phyloP scores from a whole-genome alignment of 2,329 filamentous ascomycete species.

The Aspergillus pseudonomiae region DNA sequence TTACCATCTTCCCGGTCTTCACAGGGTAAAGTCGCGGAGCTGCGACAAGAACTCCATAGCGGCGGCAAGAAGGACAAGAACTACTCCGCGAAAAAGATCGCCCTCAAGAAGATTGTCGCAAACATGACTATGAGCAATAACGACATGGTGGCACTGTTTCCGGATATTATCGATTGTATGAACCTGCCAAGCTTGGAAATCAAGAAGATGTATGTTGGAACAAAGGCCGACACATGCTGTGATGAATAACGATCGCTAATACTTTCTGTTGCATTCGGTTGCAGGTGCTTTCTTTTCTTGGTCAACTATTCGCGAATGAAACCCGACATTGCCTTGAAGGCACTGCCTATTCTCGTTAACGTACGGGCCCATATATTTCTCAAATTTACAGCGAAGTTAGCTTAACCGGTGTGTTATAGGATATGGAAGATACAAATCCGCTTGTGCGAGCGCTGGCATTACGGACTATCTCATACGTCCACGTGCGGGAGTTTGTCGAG shows the following conservation, averaged over 20 bases:
- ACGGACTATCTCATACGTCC: constrained; percentile 95
- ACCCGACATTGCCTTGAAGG: constrained; percentile 90
- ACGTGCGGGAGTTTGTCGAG: constrained; percentile 94
- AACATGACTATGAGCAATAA: constrained; percentile 99
- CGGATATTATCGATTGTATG: constrained; percentile 95
- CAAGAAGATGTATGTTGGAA: constrained; percentile 84
- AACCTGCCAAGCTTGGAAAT: constrained; percentile 91
- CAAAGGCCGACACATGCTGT: not conserved
- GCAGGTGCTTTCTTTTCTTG: constrained; percentile 93
- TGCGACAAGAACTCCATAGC: constrained; percentile 89
- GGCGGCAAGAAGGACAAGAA: constrained; percentile 99
- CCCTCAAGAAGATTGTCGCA: constrained; percentile 98
- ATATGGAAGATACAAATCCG: constrained; percentile 92
- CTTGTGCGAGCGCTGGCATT: constrained; percentile 89
- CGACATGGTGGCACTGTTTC: constrained; percentile 96
- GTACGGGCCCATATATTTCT: constrained; percentile 50
- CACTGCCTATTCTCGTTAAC: constrained; percentile 81
- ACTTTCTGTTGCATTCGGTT: not conserved
- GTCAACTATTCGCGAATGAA: constrained; percentile 97
- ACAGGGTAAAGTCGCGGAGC: constrained; percentile 98
- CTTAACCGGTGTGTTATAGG: constrained; percentile 54
- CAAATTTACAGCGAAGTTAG: not conserved
- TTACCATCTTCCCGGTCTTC: constrained; percentile 38
- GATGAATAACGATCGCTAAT: constrained; percentile 9
- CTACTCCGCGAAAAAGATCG: constrained; percentile 91